A percentile compares a stretch with the other conserved stretches of the same genome.
Conservation (phyloP, 1,284 basidiomycete species). For the Pterula multifida region DNA sequence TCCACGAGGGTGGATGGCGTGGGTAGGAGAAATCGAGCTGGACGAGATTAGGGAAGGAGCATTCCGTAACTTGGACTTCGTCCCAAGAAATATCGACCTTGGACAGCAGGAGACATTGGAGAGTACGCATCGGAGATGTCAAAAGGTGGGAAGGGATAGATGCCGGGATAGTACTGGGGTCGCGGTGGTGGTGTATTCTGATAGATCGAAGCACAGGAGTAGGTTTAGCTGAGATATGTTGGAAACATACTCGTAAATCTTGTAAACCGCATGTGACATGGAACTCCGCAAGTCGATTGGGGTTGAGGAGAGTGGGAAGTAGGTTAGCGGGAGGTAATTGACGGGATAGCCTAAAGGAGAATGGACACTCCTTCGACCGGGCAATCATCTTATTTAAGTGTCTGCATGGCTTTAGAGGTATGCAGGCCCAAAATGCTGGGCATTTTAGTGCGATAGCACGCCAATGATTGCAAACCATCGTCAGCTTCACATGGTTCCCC, state of each 20-base stretch:
- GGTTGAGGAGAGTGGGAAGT: background rate
- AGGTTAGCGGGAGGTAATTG: background rate
- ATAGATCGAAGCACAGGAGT: background rate
- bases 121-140: background rate
- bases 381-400: background rate
- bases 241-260: background rate
- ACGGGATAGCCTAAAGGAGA: background rate
- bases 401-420: background rate
- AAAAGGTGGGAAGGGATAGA: background rate
- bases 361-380: background rate
- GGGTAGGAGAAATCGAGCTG: background rate
- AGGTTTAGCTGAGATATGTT: background rate
- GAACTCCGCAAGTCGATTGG: too few species aligned
- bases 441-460: background rate
- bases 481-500: background rate
- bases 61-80: background rate
- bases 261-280: background rate
- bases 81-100: background rate
- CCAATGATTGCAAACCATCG: background rate
- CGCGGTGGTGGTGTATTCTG: background rate
- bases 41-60: background rate
- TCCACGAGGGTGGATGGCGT: background rate
- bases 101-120: background rate
- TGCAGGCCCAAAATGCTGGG: background rate
- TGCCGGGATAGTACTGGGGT: background rate